Percentiles rank a stretch among this genome's conserved stretches.
phyloP scores from a whole-genome alignment of 1,139 yeast genomes.

The Protomyces inouyei region DNA sequence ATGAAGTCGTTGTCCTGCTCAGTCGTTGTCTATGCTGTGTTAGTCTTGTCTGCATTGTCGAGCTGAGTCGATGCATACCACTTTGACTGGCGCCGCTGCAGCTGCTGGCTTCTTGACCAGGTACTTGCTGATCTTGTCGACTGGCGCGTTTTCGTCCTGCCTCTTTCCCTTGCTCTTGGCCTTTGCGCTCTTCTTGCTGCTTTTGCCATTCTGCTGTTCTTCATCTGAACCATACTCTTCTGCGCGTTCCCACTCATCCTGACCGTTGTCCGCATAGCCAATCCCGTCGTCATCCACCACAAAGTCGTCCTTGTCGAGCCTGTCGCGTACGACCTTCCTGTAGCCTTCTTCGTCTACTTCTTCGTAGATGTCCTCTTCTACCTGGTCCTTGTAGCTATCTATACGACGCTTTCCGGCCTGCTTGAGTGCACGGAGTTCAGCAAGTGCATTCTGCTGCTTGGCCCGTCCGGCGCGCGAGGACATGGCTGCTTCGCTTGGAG shows the following conservation, averaged over 20 bases:
- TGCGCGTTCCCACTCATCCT: slow-evolving; percentile 73
- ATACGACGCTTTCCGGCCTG: slow-evolving; percentile 35
- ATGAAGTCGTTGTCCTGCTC: slow-evolving; percentile 37
- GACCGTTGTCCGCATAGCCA: slow-evolving; percentile 88
- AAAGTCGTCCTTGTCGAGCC: slow-evolving; percentile 81
- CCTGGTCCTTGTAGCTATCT: slow-evolving; percentile 37
- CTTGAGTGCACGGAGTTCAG: slow-evolving; percentile 32
- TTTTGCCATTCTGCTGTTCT: slow-evolving; percentile 45
- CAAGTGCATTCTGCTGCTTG: slow-evolving; percentile 24
- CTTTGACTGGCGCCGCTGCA: slow-evolving; percentile 3
- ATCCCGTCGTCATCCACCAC: slow-evolving; percentile 90
- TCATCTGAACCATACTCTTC: slow-evolving; percentile 51
- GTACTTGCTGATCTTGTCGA: slow-evolving; percentile 14
- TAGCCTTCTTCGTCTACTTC: slow-evolving; percentile 79
- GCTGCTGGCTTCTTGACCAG: slow-evolving; percentile 15
- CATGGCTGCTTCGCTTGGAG: not conserved
- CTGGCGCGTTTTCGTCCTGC: slow-evolving; percentile 14
- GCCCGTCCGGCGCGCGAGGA: slow-evolving; percentile 10
- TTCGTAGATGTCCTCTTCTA: slow-evolving; percentile 60
- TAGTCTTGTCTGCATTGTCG: slow-evolving; percentile 19
- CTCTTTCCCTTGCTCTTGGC: slow-evolving; percentile 9
- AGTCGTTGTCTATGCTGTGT: slow-evolving; percentile 19
- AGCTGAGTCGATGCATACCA: not conserved
- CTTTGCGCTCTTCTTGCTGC: slow-evolving; percentile 41
- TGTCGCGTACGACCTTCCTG: slow-evolving; percentile 69